These are phyloP conservation scores for Lathyrus aphaca DNA, from an alignment of 306 rosid genomes.

Conservation along the genomic window DNA sequence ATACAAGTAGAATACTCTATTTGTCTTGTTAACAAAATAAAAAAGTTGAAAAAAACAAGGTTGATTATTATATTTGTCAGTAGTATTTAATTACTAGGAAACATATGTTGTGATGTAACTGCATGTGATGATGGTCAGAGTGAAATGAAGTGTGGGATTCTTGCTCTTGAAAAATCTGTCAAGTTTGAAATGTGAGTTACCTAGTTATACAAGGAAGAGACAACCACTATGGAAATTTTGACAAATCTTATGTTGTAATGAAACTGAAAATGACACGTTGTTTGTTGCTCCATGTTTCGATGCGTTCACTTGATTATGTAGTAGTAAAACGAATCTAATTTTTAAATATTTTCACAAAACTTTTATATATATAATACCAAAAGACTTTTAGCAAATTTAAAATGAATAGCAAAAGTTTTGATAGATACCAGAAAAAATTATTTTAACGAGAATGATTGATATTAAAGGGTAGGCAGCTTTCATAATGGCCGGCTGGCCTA, in stretches of 20 bases:
- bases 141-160: background rate
- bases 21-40: background rate
- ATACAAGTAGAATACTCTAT: background rate
- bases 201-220: background rate
- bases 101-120: background rate
- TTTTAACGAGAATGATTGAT: too few species aligned
- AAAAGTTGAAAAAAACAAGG: conserved; percentile 1
- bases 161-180: background rate
- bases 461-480: too few species aligned
- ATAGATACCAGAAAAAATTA: too few species aligned
- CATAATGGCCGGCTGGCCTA: too few species aligned
- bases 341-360: too few species aligned
- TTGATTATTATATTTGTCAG: background rate
- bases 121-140: background rate
- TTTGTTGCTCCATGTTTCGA: background rate
- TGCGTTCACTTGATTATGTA: too few species aligned
- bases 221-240: background rate
- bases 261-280: background rate
- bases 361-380: too few species aligned
- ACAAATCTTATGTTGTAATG: background rate
- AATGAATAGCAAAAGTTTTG: too few species aligned
- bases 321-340: too few species aligned
- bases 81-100: background rate
- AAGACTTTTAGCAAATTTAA: too few species aligned
- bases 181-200: background rate